Percentiles rank a stretch among this genome's conserved stretches.
Evolutionary conservation across 2,329 filamentous ascomycete species (phyloP).

Genomic region (Ascochyta pisi): DNA sequence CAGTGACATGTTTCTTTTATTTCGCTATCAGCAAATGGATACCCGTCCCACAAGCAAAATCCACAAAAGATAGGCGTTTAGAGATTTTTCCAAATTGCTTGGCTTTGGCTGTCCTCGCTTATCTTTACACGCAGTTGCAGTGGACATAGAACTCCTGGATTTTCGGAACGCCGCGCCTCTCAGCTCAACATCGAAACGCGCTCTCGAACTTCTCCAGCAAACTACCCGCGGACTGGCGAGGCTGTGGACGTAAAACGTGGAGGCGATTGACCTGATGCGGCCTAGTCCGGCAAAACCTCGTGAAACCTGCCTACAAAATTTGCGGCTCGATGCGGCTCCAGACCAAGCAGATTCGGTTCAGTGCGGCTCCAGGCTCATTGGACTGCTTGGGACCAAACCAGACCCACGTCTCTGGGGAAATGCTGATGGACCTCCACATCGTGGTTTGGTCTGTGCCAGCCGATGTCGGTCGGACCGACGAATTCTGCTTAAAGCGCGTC

Average conservation of each 20-base stretch:
- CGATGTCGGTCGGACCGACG: slow-evolving; percentile 20
- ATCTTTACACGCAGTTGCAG: neutral
- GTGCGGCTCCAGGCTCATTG: slow-evolving; percentile 18
- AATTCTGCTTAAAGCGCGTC: slow-evolving; percentile 17
- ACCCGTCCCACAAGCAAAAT: slow-evolving; percentile 14
- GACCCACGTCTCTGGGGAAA: slow-evolving; percentile 18
- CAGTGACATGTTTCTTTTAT: slow-evolving; percentile 13
- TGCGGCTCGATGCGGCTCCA: slow-evolving; percentile 21
- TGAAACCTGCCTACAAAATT: slow-evolving; percentile 9
- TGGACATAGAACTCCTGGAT: neutral
- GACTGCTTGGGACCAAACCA: neutral
- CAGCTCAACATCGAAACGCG: neutral
- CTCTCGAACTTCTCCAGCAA: slow-evolving; percentile 9
- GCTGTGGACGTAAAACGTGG: slow-evolving; percentile 2
- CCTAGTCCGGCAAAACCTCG: slow-evolving; percentile 15
- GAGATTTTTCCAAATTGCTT: slow-evolving; percentile 9
- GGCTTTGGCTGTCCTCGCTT: slow-evolving; percentile 3
- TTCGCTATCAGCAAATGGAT: slow-evolving; percentile 9
- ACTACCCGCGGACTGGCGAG: neutral
- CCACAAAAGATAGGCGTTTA: slow-evolving; percentile 23
- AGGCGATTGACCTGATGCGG: slow-evolving; percentile 1
- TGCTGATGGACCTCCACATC: slow-evolving; percentile 13
- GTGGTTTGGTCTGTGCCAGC: slow-evolving; percentile 13
- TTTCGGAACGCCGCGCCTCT: neutral
- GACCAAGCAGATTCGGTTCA: slow-evolving; percentile 8